Evolutionary conservation across 768 basidiomycete genomes (phyloP).

Genomic region (Holtermannia corniformis): DNA sequence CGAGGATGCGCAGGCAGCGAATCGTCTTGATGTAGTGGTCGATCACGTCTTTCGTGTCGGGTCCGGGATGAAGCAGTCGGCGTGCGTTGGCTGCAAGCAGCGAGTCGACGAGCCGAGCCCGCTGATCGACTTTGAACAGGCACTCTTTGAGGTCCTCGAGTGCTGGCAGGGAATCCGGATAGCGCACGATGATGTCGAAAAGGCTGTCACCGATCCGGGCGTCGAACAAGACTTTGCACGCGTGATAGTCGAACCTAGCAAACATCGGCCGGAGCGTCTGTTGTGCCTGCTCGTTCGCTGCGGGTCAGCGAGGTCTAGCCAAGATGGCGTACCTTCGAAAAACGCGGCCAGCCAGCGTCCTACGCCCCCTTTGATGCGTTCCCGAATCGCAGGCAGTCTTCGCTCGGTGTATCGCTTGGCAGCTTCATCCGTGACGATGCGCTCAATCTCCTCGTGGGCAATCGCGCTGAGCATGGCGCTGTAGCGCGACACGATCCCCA

Average conservation of each 20-base stretch:
- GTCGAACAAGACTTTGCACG: conserved; percentile 83
- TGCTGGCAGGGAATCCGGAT: conserved; percentile 74
- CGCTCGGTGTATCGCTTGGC: conserved; percentile 58
- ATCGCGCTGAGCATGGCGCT: conserved; percentile 59
- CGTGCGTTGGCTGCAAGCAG: conserved; percentile 71
- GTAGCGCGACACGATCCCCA: conserved; percentile 32
- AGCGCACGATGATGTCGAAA: conserved; percentile 93
- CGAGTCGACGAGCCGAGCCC: conserved; percentile 61
- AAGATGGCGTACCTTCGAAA: conserved; percentile 48
- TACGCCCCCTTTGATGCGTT: conserved; percentile 71
- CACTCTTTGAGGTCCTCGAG: conserved; percentile 73
- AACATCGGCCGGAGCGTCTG: conserved; percentile 54
- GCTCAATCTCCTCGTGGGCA: conserved; percentile 76
- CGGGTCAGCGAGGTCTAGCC: neutral
- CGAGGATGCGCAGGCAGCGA: conserved; percentile 76
- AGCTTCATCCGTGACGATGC: conserved; percentile 54
- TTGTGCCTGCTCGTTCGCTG: conserved; percentile 41
- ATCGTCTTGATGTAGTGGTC: conserved; percentile 87
- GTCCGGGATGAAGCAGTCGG: conserved; percentile 88
- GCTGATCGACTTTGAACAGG: conserved; percentile 37
- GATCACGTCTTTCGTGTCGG: conserved; percentile 84
- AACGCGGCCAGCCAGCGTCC: conserved; percentile 78
- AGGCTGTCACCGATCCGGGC: conserved; percentile 51
- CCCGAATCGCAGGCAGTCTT: conserved; percentile 53
- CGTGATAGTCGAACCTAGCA: conserved; percentile 80